Base-by-base conservation (phyloP, 352 stramenopile genomes). In the Phytophthora ramorum region DNA sequence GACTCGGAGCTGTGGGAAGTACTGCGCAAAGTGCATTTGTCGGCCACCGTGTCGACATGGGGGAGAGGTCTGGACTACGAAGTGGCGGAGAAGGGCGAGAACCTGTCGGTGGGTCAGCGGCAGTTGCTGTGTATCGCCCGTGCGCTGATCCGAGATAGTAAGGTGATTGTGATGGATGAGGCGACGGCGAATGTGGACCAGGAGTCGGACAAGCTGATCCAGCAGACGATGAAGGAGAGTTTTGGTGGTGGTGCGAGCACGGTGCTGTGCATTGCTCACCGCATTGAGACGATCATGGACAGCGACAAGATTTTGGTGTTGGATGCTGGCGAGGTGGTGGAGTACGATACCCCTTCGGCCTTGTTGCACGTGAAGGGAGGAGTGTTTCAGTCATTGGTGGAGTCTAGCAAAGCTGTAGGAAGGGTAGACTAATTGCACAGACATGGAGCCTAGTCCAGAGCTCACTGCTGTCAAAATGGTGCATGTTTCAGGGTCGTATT, bases 71-170 rank as follows among this genome's bases (percentile, higher is more conserved):
- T 99, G 7, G 88, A 97, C 55, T 87, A 94, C 41, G 60, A 87
- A 20, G 87, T 99, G 3, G 73, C 89, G 0, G 95, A 99, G 67
- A 87, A 89, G 35, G 97, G 97, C 1, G 90, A 95, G 17, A 99
- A 99, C 75, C 90, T 99, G 46, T 98, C 86, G 37, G 92, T 98
- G 45, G 97, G 97, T 19, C 91, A 99, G 59, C 74, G 95, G 3
- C 96, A 99, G 62, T 77, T 99, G 16, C 46, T 99, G 16, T 99
- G 96, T 43, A 98, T 99, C 52, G 95, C 93, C 1, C 84, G 97
- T 35, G 97, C 95, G 10, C 59, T 99, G 19, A 68, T 99, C 13
- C 83, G 91, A 16, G 86, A 97, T 38, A 86, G 87, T 20, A 97
- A 97, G 45, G 75, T 88, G 45, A 72, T 99, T 6, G 79, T 99